Conservation (phyloP, 352 stramenopile species). For the Pythium dissotocum region DNA sequence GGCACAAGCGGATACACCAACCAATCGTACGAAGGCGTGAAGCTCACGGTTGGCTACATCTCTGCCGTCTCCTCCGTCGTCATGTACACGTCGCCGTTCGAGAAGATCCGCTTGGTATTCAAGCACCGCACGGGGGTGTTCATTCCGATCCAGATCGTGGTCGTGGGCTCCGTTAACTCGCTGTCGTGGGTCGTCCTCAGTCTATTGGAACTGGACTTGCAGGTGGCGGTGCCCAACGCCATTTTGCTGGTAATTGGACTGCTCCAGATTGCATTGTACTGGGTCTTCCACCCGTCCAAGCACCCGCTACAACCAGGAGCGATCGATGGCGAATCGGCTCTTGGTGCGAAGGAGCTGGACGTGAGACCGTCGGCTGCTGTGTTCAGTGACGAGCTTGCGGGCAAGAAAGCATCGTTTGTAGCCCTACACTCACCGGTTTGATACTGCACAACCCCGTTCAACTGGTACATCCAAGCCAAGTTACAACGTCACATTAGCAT, state of each 20-base stretch:
- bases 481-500: too few relatives aligned
- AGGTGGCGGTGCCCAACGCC: slow-evolving; percentile 55
- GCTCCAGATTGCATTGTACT: slow-evolving; percentile 43
- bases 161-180: slow-evolving; percentile 47
- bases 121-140: slow-evolving; percentile 48
- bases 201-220: slow-evolving; percentile 44
- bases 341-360: too few relatives aligned
- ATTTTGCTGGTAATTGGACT: slow-evolving; percentile 34
- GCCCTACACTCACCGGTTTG: too few relatives aligned
- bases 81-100: slow-evolving; percentile 58
- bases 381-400: too few relatives aligned
- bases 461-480: too few relatives aligned
- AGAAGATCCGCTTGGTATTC: slow-evolving; percentile 51
- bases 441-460: too few relatives aligned
- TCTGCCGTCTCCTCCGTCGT: slow-evolving; percentile 12
- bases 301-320: too few relatives aligned
- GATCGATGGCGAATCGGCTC: too few relatives aligned
- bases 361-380: too few relatives aligned
- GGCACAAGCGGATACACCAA: slow-evolving; percentile 8
- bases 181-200: slow-evolving; percentile 52
- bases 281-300: slow-evolving; percentile 48
- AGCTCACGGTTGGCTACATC: background rate
- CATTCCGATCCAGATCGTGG: slow-evolving; percentile 58
- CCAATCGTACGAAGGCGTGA: slow-evolving; percentile 36
- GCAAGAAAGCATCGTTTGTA: too few relatives aligned